A percentile compares a stretch with the other conserved stretches of the same genome.
Conservation (phyloP, 2,329 filamentous ascomycete genomes). For the Aspergillus sp. region DNA sequence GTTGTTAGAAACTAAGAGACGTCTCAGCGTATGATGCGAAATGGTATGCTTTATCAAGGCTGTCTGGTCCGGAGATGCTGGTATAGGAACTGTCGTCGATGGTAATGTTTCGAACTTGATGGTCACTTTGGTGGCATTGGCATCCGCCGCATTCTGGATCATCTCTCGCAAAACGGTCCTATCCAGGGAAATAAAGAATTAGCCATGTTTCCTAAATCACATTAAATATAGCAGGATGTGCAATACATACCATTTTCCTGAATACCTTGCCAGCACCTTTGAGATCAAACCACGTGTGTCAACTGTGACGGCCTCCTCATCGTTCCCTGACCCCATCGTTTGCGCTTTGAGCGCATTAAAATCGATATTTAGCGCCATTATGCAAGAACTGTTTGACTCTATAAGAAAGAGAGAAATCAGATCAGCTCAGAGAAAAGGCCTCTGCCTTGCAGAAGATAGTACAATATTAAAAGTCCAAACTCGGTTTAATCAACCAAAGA, state of each 20-base stretch:
- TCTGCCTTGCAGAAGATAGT: neutral
- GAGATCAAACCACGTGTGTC: constrained; percentile 95
- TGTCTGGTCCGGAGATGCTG: constrained; percentile 59
- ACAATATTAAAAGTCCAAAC: neutral
- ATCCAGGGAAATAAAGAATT: constrained; percentile 2
- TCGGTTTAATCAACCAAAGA: neutral
- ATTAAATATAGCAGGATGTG: neutral
- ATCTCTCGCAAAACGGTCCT: constrained; percentile 73
- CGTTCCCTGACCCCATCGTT: constrained; percentile 75
- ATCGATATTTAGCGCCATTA: constrained; percentile 64
- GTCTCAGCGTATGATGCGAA: constrained; percentile 74
- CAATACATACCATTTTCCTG: constrained; percentile 77
- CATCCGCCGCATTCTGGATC: constrained; percentile 97
- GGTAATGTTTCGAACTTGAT: constrained; percentile 90
- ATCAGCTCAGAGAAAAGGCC: neutral
- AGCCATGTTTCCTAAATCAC: constrained; percentile 5
- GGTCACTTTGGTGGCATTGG: constrained; percentile 78
- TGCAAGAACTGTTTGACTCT: constrained; percentile 2
- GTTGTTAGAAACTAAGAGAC: constrained; percentile 88
- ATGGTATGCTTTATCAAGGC: constrained; percentile 75
- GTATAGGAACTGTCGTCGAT: constrained; percentile 66
- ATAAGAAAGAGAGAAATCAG: neutral
- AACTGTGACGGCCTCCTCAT: constrained; percentile 95
- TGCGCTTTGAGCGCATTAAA: constrained; percentile 70
- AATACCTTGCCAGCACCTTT: constrained; percentile 93